These are phyloP conservation scores for Clavulina sp. DNA, from an alignment of 768 basidiomycete species.

Conservation along the genomic window DNA sequence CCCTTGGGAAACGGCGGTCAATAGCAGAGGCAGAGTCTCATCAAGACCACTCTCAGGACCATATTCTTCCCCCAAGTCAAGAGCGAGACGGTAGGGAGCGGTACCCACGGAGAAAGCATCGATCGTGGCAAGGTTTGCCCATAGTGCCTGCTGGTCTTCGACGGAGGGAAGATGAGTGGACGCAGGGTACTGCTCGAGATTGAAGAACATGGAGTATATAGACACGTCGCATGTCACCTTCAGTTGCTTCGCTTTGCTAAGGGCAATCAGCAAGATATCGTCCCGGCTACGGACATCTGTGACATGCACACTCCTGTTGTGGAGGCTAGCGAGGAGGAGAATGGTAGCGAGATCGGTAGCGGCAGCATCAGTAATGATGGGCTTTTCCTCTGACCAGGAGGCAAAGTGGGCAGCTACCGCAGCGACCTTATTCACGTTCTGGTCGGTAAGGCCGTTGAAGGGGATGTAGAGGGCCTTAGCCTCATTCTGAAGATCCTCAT, in stretches of 20 bases:
- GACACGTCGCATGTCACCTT: conserved; percentile 95
- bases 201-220: conserved; percentile 81
- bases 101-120: conserved; percentile 84
- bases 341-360: conserved; percentile 86
- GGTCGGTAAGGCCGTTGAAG: conserved; percentile 28
- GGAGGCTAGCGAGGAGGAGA: conserved; percentile 81
- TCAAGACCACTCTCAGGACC: conserved; percentile 65
- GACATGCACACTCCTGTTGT: conserved; percentile 76
- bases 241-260: conserved; percentile 86
- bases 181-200: conserved; percentile 49
- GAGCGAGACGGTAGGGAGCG: conserved; percentile 61
- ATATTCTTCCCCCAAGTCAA: conserved; percentile 38
- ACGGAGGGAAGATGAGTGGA: conserved; percentile 47
- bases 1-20: conserved; percentile 69
- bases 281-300: conserved; percentile 75
- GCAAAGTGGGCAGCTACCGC: conserved; percentile 74
- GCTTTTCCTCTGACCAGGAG: conserved; percentile 78
- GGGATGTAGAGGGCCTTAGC: conserved; percentile 80
- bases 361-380: conserved; percentile 87
- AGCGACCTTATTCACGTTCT: conserved; percentile 35
- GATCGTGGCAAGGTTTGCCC: conserved; percentile 67
- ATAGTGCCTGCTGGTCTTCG: conserved; percentile 66
- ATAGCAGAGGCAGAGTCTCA: conserved; percentile 72
- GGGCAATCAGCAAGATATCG: conserved; percentile 74
- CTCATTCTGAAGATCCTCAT: conserved; percentile 62